Conservation (phyloP, 352 stramenopile species). For the Albugo laibachii region DNA sequence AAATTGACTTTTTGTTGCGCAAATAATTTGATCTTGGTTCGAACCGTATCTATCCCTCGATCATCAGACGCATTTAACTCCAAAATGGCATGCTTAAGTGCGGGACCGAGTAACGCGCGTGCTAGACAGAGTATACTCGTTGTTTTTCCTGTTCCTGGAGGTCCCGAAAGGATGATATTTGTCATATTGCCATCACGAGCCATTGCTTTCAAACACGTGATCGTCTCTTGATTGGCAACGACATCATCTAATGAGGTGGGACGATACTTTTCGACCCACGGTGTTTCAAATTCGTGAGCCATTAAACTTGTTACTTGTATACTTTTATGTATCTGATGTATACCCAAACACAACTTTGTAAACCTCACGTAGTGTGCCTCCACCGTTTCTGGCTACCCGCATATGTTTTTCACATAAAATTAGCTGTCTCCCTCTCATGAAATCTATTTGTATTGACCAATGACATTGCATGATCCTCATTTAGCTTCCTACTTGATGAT, state of each 20-base stretch:
- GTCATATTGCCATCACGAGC: constrained; percentile 94
- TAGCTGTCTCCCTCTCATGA: too few relatives aligned
- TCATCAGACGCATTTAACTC: constrained; percentile 98
- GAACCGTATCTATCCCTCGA: constrained; percentile 70
- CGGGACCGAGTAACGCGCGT: constrained; percentile 65
- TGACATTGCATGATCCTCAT: too few relatives aligned
- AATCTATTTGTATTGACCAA: too few relatives aligned
- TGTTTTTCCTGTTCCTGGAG: constrained; percentile 86
- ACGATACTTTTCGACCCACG: constrained; percentile 98
- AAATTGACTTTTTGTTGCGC: constrained; percentile 95
- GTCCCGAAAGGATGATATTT: constrained; percentile 94
- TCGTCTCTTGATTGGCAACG: constrained; percentile 96
- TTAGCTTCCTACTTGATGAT: too few relatives aligned
- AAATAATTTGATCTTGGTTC: constrained; percentile 99
- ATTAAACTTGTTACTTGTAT: constrained; percentile 8
- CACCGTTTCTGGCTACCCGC: too few relatives aligned
- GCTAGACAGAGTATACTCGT: constrained; percentile 85
- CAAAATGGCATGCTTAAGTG: constrained; percentile 83
- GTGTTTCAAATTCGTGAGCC: constrained; percentile 72
- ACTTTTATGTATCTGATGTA: too few relatives aligned
- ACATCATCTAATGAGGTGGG: constrained; percentile 84
- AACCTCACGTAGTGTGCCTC: too few relatives aligned
- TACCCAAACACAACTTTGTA: too few relatives aligned
- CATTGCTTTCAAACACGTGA: constrained; percentile 90
- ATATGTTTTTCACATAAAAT: too few relatives aligned